These are phyloP conservation scores for Claviceps digitariae DNA, from an alignment of 2,329 filamentous ascomycete genomes.

Conservation along the genomic window DNA sequence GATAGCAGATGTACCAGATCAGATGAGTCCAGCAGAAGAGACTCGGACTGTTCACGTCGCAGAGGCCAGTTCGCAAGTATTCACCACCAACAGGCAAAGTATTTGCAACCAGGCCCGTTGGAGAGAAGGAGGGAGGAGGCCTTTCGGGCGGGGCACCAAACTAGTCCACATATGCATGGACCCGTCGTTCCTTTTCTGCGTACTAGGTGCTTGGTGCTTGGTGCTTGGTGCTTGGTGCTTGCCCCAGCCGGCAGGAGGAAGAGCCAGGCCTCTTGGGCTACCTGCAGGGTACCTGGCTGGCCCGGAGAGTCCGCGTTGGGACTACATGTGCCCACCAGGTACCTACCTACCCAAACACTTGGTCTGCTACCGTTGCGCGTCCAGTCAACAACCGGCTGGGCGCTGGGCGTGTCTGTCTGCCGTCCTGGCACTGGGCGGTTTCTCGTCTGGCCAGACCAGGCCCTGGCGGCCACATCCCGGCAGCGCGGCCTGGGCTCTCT, in stretches of 20 bases:
- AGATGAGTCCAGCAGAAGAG: no score
- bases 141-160: not conserved
- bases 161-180: not conserved
- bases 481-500: not conserved
- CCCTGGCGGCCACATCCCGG: not conserved
- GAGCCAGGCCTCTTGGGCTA: no score
- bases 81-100: not conserved
- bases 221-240: no score
- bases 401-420: not conserved
- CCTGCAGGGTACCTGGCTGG: no score
- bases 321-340: no score
- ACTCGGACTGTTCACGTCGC: not conserved
- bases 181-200: not conserved
- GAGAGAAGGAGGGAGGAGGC: not conserved
- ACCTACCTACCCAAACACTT: no score
- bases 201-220: not conserved
- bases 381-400: no score
- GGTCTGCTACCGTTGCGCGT: no score
- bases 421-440: not conserved
- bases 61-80: not conserved
- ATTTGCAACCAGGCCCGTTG: not conserved
- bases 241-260: no score
- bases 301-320: no score
- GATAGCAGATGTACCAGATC: no score
- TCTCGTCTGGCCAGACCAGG: not conserved